A percentile compares a stretch with the other conserved stretches of the same genome.
Conservation (phyloP, 2,329 filamentous ascomycete species). For the Incumbomyces delicatus region DNA sequence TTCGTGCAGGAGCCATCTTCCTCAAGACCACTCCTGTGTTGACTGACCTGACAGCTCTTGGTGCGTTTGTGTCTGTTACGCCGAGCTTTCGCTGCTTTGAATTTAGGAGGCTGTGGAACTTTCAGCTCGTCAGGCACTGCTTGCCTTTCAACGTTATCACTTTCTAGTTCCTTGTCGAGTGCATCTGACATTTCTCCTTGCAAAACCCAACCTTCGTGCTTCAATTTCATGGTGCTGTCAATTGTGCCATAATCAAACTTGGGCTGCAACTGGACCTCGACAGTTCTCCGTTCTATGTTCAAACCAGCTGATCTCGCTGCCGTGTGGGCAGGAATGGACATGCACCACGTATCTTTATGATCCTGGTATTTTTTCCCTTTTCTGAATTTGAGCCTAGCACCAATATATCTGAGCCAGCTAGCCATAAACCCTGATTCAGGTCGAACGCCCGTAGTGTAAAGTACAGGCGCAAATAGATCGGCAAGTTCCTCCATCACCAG, state of each 20-base stretch:
- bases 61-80: background rate
- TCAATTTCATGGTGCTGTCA: constrained; percentile 19
- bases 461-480: constrained; percentile 14
- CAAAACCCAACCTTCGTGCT: constrained; percentile 18
- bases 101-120: background rate
- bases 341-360: constrained; percentile 18
- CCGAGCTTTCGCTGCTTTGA: background rate
- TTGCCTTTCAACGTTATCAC: background rate
- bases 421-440: constrained; percentile 21
- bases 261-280: constrained; percentile 2
- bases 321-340: constrained; percentile 21
- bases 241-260: constrained; percentile 10
- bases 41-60: constrained; percentile 1
- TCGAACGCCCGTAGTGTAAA: constrained; percentile 21
- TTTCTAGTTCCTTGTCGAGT: background rate
- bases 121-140: background rate
- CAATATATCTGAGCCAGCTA: constrained; percentile 22
- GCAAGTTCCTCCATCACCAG: constrained; percentile 20
- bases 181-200: constrained; percentile 8
- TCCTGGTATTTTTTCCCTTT: constrained; percentile 19
- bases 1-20: background rate
- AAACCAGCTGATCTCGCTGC: constrained; percentile 23
- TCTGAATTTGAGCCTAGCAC: constrained; percentile 23
- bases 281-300: constrained; percentile 9
- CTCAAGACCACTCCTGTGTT: background rate